Percentiles rank a stretch among this genome's conserved stretches.
These are phyloP conservation scores for Trichoderma sp. DNA, from an alignment of 2,329 filamentous ascomycete species.

Conservation along the genomic window DNA sequence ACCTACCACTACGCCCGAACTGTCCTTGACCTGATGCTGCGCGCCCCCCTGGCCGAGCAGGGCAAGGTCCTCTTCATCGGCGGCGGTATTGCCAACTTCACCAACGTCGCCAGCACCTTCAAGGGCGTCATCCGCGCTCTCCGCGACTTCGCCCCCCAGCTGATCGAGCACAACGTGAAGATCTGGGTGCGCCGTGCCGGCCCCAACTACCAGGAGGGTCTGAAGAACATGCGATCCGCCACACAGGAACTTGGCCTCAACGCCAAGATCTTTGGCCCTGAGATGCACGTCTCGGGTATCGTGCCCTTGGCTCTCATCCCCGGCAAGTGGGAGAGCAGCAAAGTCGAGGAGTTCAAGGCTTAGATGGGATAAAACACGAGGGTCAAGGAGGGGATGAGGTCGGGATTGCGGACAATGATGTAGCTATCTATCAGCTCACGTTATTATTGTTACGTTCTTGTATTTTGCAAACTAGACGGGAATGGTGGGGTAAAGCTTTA, in stretches of 20 bases:
- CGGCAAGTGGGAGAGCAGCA: slow-evolving; percentile 61
- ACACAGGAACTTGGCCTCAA: slow-evolving; percentile 85
- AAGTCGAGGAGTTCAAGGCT: slow-evolving; percentile 58
- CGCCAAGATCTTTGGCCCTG: slow-evolving; percentile 61
- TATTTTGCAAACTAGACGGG: slow-evolving; percentile 36
- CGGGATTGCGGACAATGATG: slow-evolving; percentile 17
- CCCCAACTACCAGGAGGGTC: slow-evolving; percentile 99
- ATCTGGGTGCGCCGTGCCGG: slow-evolving; percentile 89
- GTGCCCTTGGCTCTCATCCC: slow-evolving; percentile 82
- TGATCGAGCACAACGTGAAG: slow-evolving; percentile 95
- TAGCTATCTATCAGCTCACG: slow-evolving; percentile 11
- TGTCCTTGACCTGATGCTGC: slow-evolving; percentile 95
- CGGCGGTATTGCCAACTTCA: slow-evolving; percentile 99
- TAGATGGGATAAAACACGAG: slow-evolving; percentile 33
- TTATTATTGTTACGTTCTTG: slow-evolving; percentile 28
- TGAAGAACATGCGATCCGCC: slow-evolving; percentile 99
- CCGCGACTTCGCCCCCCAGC: slow-evolving; percentile 77
- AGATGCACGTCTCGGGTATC: slow-evolving; percentile 98
- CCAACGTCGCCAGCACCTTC: slow-evolving; percentile 98
- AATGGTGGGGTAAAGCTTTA: slow-evolving; percentile 26
- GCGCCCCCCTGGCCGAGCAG: slow-evolving; percentile 76
- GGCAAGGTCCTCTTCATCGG: slow-evolving; percentile 99
- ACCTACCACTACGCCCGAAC: slow-evolving; percentile 99
- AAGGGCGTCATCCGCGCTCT: slow-evolving; percentile 98
- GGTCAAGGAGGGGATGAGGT: slow-evolving; percentile 24